Base-by-base conservation (phyloP, 164 flowering plant genomes). In the Stephania yunnanensis region DNA sequence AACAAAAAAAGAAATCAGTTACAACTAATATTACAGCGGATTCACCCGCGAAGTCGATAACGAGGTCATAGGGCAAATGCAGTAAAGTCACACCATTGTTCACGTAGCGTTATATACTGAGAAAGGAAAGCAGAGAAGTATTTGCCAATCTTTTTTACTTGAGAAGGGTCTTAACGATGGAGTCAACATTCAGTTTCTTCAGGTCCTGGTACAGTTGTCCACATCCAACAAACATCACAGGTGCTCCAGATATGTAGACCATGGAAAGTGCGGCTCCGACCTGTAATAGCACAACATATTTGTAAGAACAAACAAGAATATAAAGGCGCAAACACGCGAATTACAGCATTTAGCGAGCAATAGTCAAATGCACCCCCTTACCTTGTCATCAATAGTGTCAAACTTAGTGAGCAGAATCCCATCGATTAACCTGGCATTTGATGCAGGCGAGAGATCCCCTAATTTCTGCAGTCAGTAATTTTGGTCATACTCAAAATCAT, bases 311-410 rank as follows among this genome's bases (percentile, higher is more conserved):
- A 73, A 20, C 17, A 4, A 1, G 36, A 55, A 10, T 13, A 36
- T 20, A 25, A 1, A 50, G 73, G 48, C 13, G 17, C 5, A 69
- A 44, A 69, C 12, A 36, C 71, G 8, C 45, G 50, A 69, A 17
- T 10, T 31, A 15, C 48, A 36, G 6, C 15, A 17, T 4, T 6
- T 63, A 50, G 15, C 55, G 15, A 50, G 12, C 15, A 3, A 10
- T 50, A 2, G 55, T 15, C 64, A 58, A 9, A 58, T 58, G 64
- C 19, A 7, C 36, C 42, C 12, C 12, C 61, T 2, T 86, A 93
- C 99, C 99, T 95, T 95, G 72, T 95, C 99, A 81, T 95, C 99
- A 52, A 93, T 93, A 22, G 98, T 92, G 76, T 95, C 98, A 75
- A 93, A 95, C 85, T 95, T 95, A 55, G 99, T 93, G 70, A 95